Percentiles rank a stretch among this genome's conserved stretches.
phyloP scores from a whole-genome alignment of 495 filamentous ascomycete species.

The Bathelium albidoporum region DNA sequence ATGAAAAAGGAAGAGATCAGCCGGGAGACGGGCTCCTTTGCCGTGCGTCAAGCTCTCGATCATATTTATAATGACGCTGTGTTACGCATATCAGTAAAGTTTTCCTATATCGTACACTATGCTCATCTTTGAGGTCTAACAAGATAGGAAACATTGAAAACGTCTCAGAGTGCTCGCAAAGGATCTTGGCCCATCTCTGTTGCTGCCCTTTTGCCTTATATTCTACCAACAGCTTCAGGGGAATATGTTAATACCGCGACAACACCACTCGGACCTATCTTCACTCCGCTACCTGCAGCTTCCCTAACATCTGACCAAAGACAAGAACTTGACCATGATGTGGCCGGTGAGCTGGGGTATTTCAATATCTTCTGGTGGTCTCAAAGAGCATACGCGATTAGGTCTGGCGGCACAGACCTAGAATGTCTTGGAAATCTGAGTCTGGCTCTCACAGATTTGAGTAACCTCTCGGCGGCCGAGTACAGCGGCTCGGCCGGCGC shows the following conservation, averaged over 20 bases:
- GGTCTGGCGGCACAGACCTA: constrained; percentile 3
- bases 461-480: neutral
- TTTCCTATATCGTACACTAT: no score
- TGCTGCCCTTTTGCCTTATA: no score
- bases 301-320: neutral
- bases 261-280: neutral
- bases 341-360: neutral
- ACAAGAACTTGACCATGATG: neutral
- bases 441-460: constrained; percentile 10
- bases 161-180: no score
- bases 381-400: neutral
- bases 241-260: constrained; percentile 6
- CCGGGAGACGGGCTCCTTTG: no score
- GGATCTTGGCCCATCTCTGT: no score
- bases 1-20: no score
- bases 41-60: no score
- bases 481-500: constrained; percentile 13
- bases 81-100: no score
- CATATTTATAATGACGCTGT: no score
- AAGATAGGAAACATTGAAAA: no score
- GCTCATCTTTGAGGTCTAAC: no score
- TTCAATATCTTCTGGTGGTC: neutral
- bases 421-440: constrained; percentile 15
- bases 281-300: neutral
- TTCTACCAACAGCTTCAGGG: neutral